Percentiles rank a stretch among this genome's conserved stretches.
Conservation (phyloP, 495 filamentous ascomycete genomes). For the Xylaria telfairii region DNA sequence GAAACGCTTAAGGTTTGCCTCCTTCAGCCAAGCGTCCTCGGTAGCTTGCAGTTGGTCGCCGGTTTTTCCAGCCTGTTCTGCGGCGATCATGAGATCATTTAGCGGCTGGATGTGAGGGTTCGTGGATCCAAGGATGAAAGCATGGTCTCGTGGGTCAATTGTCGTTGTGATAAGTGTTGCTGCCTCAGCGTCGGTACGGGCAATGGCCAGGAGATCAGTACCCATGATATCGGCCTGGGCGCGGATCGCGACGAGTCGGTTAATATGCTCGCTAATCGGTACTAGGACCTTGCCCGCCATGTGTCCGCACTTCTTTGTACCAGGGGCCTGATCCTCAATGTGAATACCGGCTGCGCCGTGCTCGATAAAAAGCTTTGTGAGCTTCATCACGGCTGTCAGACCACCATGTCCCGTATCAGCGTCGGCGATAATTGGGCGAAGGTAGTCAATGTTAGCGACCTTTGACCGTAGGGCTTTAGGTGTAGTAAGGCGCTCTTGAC, state of each 20-base stretch:
- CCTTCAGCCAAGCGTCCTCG: constrained; percentile 83
- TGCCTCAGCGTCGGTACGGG: constrained; percentile 95
- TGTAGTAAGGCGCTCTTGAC: constrained; percentile 86
- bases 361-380: constrained; percentile 97
- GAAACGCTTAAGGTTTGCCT: constrained; percentile 92
- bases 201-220: constrained; percentile 84
- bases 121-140: constrained; percentile 88
- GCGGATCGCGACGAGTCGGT: constrained; percentile 93
- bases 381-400: constrained; percentile 97
- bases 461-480: constrained; percentile 74
- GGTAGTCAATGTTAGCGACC: constrained; percentile 87
- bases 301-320: constrained; percentile 99
- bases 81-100: constrained; percentile 87
- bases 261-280: constrained; percentile 97
- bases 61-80: constrained; percentile 80
- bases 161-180: constrained; percentile 96
- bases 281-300: constrained; percentile 99
- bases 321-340: constrained; percentile 97
- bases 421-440: constrained; percentile 95
- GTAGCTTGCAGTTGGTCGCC: constrained; percentile 86
- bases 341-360: constrained; percentile 97
- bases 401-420: constrained; percentile 98
- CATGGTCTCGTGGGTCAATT: constrained; percentile 92
- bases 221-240: constrained; percentile 99
- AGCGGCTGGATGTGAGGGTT: constrained; percentile 85